Evolutionary conservation across 495 filamentous ascomycete genomes (phyloP).

Genomic region (Penicillium dipodomyicola): DNA sequence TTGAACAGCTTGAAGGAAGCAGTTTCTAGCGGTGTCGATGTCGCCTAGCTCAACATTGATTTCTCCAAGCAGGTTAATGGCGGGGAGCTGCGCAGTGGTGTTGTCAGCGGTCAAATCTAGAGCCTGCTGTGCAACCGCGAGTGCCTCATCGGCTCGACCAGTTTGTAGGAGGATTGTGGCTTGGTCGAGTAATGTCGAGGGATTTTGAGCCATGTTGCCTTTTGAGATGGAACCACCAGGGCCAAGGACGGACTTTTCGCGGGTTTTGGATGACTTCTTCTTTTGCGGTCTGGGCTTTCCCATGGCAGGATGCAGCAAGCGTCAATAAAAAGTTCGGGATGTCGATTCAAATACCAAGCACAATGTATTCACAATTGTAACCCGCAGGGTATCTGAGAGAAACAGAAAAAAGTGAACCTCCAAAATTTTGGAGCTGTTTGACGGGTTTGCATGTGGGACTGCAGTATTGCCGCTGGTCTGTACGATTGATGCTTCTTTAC

Average conservation of each 20-base stretch:
- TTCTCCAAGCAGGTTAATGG: constrained; percentile 77
- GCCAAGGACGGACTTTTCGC: constrained; percentile 48
- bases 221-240: constrained; percentile 44
- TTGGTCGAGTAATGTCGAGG: constrained; percentile 59
- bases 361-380: constrained; percentile 9
- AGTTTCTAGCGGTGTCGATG: constrained; percentile 62
- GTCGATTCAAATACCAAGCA: not conserved
- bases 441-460: constrained; percentile 49
- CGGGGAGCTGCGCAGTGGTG: constrained; percentile 51
- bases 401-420: constrained; percentile 32
- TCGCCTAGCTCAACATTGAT: constrained; percentile 84
- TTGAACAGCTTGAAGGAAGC: constrained; percentile 66
- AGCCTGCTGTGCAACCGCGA: constrained; percentile 61
- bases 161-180: constrained; percentile 69
- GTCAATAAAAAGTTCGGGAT: not conserved
- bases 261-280: constrained; percentile 46
- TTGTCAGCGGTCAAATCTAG: constrained; percentile 47
- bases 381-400: constrained; percentile 13
- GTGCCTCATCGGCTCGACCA: constrained; percentile 65
- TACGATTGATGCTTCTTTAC: too few species aligned
- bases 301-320: constrained; percentile 33
- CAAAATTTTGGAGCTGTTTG: constrained; percentile 47
- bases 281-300: constrained; percentile 48
- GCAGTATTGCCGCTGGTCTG: constrained; percentile 17
- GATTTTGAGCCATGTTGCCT: constrained; percentile 49